phyloP scores from a whole-genome alignment of 257 asterid genomes.

The Ehretia macrophylla region DNA sequence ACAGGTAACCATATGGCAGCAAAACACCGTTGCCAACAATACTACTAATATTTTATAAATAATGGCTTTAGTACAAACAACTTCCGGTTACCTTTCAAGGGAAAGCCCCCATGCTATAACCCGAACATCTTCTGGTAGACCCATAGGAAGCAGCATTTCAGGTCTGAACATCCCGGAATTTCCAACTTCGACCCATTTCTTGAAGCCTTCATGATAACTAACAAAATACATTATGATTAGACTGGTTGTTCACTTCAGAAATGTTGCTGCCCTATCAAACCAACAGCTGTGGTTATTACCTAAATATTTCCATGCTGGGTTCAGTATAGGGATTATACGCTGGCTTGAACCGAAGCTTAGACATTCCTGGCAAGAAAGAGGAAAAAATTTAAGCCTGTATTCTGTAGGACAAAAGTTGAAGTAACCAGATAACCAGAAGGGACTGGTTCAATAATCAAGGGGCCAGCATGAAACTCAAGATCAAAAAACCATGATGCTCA shows the following conservation, averaged over 20 bases:
- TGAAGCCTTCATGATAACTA: slow-evolving; percentile 92
- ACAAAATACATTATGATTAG: slow-evolving; percentile 5
- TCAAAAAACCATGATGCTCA: too few relatives aligned
- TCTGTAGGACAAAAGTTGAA: too few relatives aligned
- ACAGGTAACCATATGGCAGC: too few relatives aligned
- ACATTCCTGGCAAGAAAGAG: slow-evolving; percentile 60
- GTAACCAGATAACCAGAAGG: too few relatives aligned
- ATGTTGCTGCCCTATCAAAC: background rate
- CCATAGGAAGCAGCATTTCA: slow-evolving; percentile 97
- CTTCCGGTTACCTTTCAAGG: slow-evolving; percentile 71
- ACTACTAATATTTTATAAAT: too few relatives aligned
- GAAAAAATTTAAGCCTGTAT: background rate
- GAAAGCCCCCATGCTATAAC: slow-evolving; percentile 99
- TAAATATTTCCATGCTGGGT: slow-evolving; percentile 99
- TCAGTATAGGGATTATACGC: slow-evolving; percentile 97
- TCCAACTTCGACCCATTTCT: slow-evolving; percentile 97
- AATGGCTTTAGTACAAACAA: background rate
- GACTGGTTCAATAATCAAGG: too few relatives aligned
- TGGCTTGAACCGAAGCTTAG: slow-evolving; percentile 90
- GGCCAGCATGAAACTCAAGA: too few relatives aligned
- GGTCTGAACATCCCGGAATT: slow-evolving; percentile 99
- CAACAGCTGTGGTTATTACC: slow-evolving; percentile 31
- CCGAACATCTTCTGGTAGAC: slow-evolving; percentile 91
- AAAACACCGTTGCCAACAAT: too few relatives aligned
- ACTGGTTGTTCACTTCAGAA: too few relatives aligned